Evolutionary conservation across 768 basidiomycete species (phyloP), one percentile per base, ranked within the genome.

Genomic region (Dioszegia hungarica): DNA sequence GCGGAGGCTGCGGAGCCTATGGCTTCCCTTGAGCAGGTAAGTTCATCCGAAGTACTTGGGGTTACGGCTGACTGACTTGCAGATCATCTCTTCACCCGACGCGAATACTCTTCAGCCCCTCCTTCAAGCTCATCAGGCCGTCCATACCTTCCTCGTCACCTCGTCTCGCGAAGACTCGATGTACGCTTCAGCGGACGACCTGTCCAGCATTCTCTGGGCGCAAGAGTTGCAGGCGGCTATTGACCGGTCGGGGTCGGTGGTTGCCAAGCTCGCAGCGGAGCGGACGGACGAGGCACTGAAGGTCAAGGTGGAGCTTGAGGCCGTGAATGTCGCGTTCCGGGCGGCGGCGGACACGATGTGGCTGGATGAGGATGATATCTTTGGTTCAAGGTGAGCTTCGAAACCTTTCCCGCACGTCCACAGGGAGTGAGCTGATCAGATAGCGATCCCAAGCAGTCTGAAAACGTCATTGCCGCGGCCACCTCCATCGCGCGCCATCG

Each of bases 221-320:
- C 85, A 89, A 68, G 92, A 94, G 61, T 77, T 94, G 2, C 86
- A 89, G n/a, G 68, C 75, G 20, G 83, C 84, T 2, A 77, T 93
- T 22, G 84, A 82, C 54, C 81, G 84, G 45, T 77, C 85, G 17
- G 79, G 83, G 63, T 69, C 75, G 5, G 79, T 80, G 70, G 75
- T 89, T 20, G 77, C 81, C 41, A 70, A 70, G 46, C 66, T 77
- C 27, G 78, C 74, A 0, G 75, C 76, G 28, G 75, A 71, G 38
- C 68, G 68, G 19, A 49, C 36, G 17, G 62, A 66, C 31, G 72
- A 64, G 33, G 66, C 65, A 19, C 56, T 47, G 55, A 65, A 61
- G 11, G 54, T 48, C 11, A 45, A 41, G 28, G 54, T 59, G 33
- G 45, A 57, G 8, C 50, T 74, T n/a, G 57, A 64, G 34, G 52